Percentiles rank a stretch among this genome's conserved stretches.
These are phyloP conservation scores for Hawksworthiomyces lignivorus DNA, from an alignment of 2,329 filamentous ascomycete species.

Conservation along the genomic window DNA sequence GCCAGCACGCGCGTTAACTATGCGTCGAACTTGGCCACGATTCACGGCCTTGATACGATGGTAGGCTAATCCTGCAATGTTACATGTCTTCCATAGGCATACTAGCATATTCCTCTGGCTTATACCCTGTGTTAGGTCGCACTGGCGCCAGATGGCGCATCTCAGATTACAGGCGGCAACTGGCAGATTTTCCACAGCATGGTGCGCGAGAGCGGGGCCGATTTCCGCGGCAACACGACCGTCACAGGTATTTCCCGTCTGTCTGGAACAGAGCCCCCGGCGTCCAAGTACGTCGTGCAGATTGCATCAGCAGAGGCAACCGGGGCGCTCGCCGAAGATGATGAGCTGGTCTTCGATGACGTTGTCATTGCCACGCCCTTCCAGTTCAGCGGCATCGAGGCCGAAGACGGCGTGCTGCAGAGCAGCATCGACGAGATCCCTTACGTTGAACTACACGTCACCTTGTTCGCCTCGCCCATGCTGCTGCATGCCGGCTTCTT, in stretches of 20 bases:
- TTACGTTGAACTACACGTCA: constrained; percentile 82
- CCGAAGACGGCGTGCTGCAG: constrained; percentile 59
- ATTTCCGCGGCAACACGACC: constrained; percentile 56
- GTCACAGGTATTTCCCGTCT: constrained; percentile 35
- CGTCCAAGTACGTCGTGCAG: constrained; percentile 38
- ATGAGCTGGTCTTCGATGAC: constrained; percentile 58
- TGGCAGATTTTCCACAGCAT: constrained; percentile 91
- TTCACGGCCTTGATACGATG: constrained; percentile 87
- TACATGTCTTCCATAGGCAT: too few relatives aligned
- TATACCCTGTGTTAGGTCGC: too few relatives aligned
- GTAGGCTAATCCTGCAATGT: too few relatives aligned
- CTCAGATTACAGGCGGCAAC: constrained; percentile 75
- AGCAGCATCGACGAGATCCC: constrained; percentile 67
- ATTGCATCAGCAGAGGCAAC: constrained; percentile 19
- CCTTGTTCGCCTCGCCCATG: constrained; percentile 73
- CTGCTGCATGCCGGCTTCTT: constrained; percentile 68
- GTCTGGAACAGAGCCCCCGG: neutral
- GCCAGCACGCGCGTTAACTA: constrained; percentile 92
- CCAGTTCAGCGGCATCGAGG: constrained; percentile 67
- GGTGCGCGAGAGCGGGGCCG: constrained; percentile 56
- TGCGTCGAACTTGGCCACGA: constrained; percentile 75
- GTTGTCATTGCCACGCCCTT: constrained; percentile 77
- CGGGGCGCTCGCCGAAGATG: neutral
- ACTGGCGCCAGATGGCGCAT: constrained; percentile 79
- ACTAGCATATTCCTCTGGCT: too few relatives aligned